These are phyloP conservation scores for Aspergillus incahuasiensis DNA, from an alignment of 495 filamentous ascomycete species.

Conservation along the genomic window DNA sequence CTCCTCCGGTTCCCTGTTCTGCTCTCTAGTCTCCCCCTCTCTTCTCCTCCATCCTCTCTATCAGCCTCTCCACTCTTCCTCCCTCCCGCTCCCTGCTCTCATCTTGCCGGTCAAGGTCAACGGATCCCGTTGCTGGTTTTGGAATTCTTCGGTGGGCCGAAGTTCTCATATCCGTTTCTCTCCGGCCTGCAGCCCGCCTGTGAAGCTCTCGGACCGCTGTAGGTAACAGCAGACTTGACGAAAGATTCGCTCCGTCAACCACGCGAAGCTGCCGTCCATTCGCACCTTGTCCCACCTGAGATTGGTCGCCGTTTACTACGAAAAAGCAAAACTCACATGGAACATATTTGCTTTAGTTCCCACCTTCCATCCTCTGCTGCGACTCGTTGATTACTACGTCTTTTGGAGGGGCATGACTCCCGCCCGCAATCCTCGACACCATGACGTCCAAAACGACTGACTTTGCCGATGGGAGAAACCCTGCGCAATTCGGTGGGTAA, in stretches of 20 bases:
- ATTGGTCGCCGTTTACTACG: neutral
- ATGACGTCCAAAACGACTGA: conserved; percentile 43
- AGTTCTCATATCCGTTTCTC: conserved; percentile 15
- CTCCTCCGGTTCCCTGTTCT: conserved; percentile 15
- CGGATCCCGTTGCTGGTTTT: neutral
- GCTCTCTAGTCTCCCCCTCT: conserved; percentile 12
- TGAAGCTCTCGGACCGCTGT: conserved; percentile 18
- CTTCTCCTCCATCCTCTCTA: conserved; percentile 7
- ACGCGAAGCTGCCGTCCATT: conserved; percentile 18
- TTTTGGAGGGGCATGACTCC: conserved; percentile 38
- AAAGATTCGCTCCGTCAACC: conserved; percentile 20
- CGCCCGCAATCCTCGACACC: conserved; percentile 31
- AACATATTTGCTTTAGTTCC: neutral
- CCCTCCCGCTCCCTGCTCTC: conserved; percentile 7
- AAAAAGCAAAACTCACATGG: conserved; percentile 4
- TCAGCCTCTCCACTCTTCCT: neutral
- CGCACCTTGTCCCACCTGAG: conserved; percentile 7
- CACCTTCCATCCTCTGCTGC: neutral
- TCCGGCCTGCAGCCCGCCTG: conserved; percentile 6
- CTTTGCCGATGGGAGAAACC: conserved; percentile 23
- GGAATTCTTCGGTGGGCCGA: conserved; percentile 15
- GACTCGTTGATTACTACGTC: conserved; percentile 3
- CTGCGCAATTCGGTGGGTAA: conserved; percentile 36
- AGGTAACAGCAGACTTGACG: conserved; percentile 19
- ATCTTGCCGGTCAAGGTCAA: neutral